These are phyloP conservation scores for Dacryopinax spathularia DNA, from an alignment of 768 basidiomycete species.

Conservation along the genomic window DNA sequence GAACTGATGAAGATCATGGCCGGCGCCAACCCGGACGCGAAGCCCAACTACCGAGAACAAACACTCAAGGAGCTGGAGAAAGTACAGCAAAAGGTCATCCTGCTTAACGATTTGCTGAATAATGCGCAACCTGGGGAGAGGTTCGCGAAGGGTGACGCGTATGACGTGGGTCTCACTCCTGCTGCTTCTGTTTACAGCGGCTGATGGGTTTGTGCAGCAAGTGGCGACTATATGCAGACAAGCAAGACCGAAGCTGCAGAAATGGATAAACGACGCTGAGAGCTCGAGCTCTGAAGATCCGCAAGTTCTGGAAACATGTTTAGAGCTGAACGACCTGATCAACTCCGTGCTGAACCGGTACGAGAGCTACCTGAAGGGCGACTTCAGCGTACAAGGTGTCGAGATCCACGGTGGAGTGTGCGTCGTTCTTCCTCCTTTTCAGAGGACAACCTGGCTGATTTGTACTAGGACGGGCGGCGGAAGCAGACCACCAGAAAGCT, in stretches of 20 bases:
- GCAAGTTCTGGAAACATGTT: conserved; percentile 37
- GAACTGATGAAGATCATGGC: conserved; percentile 93
- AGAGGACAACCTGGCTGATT: not conserved
- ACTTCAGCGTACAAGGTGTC: conserved; percentile 35
- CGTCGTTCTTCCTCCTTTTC: conserved; percentile 23
- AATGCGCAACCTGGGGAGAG: conserved; percentile 72
- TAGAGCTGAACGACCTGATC: conserved; percentile 96
- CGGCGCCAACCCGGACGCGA: conserved; percentile 88
- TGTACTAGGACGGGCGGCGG: not conserved
- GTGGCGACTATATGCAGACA: conserved; percentile 66
- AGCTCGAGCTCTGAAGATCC: conserved; percentile 9
- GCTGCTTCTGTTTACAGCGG: not conserved
- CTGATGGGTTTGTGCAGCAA: conserved; percentile 42
- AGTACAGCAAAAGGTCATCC: conserved; percentile 83
- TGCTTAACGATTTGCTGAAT: conserved; percentile 95
- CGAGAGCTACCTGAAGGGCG: conserved; percentile 85
- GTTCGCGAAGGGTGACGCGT: conserved; percentile 80
- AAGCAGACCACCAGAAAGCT: conserved; percentile 17
- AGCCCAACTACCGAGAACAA: conserved; percentile 86
- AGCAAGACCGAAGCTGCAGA: conserved; percentile 89
- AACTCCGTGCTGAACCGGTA: conserved; percentile 83
- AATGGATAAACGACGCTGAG: conserved; percentile 92
- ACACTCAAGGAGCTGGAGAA: conserved; percentile 83
- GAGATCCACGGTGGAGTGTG: conserved; percentile 23
- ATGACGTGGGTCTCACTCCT: conserved; percentile 47